These are phyloP conservation scores for Spencermartinsiella europaea DNA, from an alignment of 805 yeast species.

Conservation along the genomic window DNA sequence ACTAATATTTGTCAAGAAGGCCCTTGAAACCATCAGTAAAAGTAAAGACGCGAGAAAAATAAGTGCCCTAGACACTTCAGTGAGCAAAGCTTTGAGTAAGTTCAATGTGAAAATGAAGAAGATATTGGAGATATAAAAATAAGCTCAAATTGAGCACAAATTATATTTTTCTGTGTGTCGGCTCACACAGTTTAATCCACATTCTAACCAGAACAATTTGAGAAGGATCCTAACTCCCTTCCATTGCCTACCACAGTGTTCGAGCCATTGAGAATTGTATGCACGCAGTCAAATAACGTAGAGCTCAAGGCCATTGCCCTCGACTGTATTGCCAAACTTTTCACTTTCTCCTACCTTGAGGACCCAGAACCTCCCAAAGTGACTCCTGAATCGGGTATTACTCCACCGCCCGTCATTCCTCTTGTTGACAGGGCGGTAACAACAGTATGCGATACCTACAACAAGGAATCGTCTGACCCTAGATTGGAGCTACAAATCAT, in stretches of 20 bases:
- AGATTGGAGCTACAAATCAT: slow-evolving; percentile 88
- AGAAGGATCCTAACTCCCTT: slow-evolving; percentile 24
- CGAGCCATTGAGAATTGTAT: slow-evolving; percentile 70
- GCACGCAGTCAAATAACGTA: slow-evolving; percentile 55
- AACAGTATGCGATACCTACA: slow-evolving; percentile 78
- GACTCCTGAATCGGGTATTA: slow-evolving; percentile 39
- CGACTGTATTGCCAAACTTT: slow-evolving; percentile 81
- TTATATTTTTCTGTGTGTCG: no score
- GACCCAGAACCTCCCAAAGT: slow-evolving; percentile 28
- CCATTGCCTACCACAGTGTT: slow-evolving; percentile 55
- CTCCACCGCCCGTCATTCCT: slow-evolving; percentile 50
- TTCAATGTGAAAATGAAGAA: no score
- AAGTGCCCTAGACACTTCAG: slow-evolving; percentile 34
- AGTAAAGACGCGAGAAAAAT: slow-evolving; percentile 58
- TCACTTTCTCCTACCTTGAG: slow-evolving; percentile 76
- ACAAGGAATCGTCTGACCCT: slow-evolving; percentile 89
- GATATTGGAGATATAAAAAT: no score
- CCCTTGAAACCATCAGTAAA: slow-evolving; percentile 51
- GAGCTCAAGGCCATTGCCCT: slow-evolving; percentile 69
- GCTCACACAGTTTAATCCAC: neutral
- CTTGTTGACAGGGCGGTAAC: slow-evolving; percentile 79
- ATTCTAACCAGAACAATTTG: slow-evolving; percentile 23
- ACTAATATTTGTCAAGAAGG: slow-evolving; percentile 45
- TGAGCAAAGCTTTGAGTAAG: slow-evolving; percentile 31
- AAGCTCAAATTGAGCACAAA: no score